A percentile compares a stretch with the other conserved stretches of the same genome.
Conservation (phyloP, 441 rosid genomes). For the Rhodomyrtus psidioides region DNA sequence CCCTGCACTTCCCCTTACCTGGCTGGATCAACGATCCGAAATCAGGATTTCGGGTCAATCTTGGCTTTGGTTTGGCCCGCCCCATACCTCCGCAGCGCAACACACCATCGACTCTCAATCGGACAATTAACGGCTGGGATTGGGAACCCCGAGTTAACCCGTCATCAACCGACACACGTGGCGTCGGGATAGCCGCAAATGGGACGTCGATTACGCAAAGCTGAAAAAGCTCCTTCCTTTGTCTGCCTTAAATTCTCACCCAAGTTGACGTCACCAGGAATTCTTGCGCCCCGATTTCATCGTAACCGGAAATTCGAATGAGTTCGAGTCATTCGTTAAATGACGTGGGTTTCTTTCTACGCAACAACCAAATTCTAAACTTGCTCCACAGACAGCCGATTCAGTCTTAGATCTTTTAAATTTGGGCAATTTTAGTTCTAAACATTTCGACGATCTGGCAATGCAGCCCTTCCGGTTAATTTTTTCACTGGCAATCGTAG, state of each 20-base stretch:
- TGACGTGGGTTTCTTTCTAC: background rate
- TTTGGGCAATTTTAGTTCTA: accelerated
- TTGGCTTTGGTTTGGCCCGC: background rate
- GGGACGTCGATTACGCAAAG: background rate
- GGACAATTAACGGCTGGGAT: background rate
- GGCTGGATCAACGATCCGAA: background rate
- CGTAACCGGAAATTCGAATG: background rate
- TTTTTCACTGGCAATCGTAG: too few relatives aligned
- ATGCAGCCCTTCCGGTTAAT: too few relatives aligned
- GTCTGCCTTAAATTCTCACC: background rate
- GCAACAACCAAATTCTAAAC: accelerated
- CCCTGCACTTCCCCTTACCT: background rate
- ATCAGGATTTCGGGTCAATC: background rate
- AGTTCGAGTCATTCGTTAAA: background rate
- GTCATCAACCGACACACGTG: background rate
- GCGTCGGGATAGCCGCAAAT: background rate
- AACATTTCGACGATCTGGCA: background rate
- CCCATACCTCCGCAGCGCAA: background rate
- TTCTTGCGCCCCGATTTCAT: background rate
- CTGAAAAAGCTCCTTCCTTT: background rate
- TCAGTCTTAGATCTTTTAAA: accelerated
- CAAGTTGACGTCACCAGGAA: background rate
- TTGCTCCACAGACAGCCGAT: accelerated
- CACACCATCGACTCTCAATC: background rate
- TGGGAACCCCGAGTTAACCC: background rate